Evolutionary conservation across 805 yeast species (phyloP), one percentile per base, ranked within the genome.

Genomic region (Hanseniaspora thailandica): DNA sequence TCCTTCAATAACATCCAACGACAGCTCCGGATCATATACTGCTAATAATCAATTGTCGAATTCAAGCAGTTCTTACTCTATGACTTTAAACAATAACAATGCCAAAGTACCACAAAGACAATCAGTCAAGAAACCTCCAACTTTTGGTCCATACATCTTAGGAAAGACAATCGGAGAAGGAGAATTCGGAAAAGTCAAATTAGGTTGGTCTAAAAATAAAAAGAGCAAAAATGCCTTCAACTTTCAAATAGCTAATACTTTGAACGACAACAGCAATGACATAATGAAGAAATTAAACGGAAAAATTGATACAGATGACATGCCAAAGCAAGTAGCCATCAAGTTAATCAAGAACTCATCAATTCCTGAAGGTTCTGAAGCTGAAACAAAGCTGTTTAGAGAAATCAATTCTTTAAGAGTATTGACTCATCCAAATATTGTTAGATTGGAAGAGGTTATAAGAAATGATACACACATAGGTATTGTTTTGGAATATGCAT

Each of bases 151-250:
- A 13, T 93, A 89, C 63, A 78, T 86, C 22, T 74, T 93, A 7
- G 98, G 97, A 2, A 82, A 95, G 13, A 90, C 98, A 0, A 71
- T 93, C 13, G 98, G 98, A 33, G 96, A 93, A 69, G 98, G 98
- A 47, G 98, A 93, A 65, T 93, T 93, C 67, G 98, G 98, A 55
- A 90, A 93, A 67, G 98, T 93, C 55, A 93, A 90, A 66, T 73
- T 93, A 22, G 97, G 97, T 13, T 90, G 97, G 97, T 75, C 95
- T 56, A 86, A 85, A 65, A 89, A 81, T 61, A 52, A 52, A 41
- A 46, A 52, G 22, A 47, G 19, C 12, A 52, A 47, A 26, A 41
- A 41, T 33, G 28, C 52, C 4, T 33, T 40, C 7, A 39, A 40
- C 17, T 40, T 39, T 15, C 47, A 41, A n/a, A 15, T 49, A 31